Percentiles rank a stretch among this genome's conserved stretches.
Conservation (phyloP, 73 alveolate species). For the Paramecium sonneborni region DNA sequence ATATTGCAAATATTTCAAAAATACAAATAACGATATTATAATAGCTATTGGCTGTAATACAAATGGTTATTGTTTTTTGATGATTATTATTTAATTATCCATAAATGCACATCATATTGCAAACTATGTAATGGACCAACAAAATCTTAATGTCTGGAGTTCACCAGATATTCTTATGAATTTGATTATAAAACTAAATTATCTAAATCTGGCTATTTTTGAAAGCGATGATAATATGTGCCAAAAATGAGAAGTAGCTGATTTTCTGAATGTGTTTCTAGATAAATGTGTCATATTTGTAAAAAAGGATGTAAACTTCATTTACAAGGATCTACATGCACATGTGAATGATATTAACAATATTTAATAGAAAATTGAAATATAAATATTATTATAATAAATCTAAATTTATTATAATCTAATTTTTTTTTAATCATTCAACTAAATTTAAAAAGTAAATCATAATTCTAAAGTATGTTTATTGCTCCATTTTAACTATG, state of each 20-base stretch:
- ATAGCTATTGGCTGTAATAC: slow-evolving; percentile 14
- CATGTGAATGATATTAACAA: neutral
- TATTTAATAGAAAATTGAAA: neutral
- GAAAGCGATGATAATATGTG: neutral
- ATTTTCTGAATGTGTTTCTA: neutral
- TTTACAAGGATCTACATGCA: neutral
- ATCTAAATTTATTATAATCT: neutral
- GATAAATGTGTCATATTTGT: neutral
- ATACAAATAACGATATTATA: neutral
- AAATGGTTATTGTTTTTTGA: neutral
- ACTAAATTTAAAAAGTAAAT: no score
- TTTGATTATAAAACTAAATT: neutral
- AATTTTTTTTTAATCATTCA: neutral
- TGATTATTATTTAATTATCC: slow-evolving; percentile 8
- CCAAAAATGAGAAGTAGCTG: neutral
- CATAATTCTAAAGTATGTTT: no score
- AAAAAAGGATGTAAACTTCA: neutral
- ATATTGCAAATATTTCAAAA: neutral
- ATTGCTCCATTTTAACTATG: no score
- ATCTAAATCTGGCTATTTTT: neutral
- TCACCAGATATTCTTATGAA: neutral
- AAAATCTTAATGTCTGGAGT: neutral
- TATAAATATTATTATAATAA: neutral
- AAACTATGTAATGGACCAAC: neutral
- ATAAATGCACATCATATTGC: slow-evolving; percentile 10